A percentile compares a stretch with the other conserved stretches of the same genome.
phyloP scores from a whole-genome alignment of 2,329 filamentous ascomycete species.

The Blastomyces silverae region DNA sequence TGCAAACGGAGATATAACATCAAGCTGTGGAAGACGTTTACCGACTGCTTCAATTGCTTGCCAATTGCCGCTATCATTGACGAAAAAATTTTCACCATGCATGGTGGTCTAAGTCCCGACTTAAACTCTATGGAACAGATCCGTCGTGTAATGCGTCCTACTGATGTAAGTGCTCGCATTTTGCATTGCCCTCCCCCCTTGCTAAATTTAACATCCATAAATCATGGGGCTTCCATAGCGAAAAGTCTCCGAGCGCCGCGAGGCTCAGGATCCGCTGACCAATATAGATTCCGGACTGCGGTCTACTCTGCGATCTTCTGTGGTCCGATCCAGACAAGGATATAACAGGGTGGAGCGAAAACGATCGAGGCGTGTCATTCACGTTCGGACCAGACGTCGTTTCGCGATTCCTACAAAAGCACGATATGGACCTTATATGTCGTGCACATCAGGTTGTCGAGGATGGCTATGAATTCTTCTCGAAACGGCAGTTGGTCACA shows the following conservation, averaged over 20 bases:
- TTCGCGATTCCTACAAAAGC: constrained; percentile 94
- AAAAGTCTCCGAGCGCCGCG: constrained; percentile 23
- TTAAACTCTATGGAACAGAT: constrained; percentile 99
- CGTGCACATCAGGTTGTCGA: constrained; percentile 98
- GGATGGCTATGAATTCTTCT: constrained; percentile 99
- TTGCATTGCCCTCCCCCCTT: constrained; percentile 15
- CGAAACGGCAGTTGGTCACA: constrained; percentile 93
- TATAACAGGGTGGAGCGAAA: constrained; percentile 98
- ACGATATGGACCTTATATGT: constrained; percentile 99
- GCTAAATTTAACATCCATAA: constrained; percentile 8
- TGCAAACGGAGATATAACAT: constrained; percentile 99
- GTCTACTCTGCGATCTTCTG: constrained; percentile 90
- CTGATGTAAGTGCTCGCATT: constrained; percentile 66
- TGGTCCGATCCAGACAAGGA: constrained; percentile 99
- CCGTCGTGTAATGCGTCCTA: constrained; percentile 95
- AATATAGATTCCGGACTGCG: constrained; percentile 87
- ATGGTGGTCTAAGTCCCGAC: constrained; percentile 92
- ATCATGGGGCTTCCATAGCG: constrained; percentile 13
- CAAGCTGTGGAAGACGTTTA: constrained; percentile 99
- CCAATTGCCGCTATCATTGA: constrained; percentile 98
- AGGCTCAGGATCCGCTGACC: constrained; percentile 39
- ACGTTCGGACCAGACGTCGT: constrained; percentile 97
- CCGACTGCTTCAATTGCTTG: constrained; percentile 98
- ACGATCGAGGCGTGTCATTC: constrained; percentile 96
- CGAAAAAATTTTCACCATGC: constrained; percentile 99